Evolutionary conservation across 208 protist species (phyloP).

Genomic region (Trypanosoma avium): DNA sequence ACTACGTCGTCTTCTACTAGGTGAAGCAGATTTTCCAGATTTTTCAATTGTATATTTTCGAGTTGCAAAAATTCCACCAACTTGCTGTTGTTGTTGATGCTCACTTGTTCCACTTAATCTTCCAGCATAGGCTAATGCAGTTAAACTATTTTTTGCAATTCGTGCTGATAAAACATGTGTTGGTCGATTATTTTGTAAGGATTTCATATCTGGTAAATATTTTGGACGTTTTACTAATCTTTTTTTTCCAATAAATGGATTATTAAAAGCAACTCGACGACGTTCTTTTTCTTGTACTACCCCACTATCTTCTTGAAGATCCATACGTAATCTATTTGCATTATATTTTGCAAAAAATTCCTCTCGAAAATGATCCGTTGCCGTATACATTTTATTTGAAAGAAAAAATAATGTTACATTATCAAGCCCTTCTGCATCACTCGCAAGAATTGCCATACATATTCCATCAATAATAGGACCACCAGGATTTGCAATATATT

Average conservation of each 20-base stretch:
- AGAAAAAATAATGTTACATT: constrained; percentile 65
- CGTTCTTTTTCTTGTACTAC: background rate
- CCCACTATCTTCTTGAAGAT: constrained; percentile 17
- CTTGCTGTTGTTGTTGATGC: no score
- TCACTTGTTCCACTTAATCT: background rate
- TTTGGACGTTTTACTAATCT: no score
- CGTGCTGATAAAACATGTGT: background rate
- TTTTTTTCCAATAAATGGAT: no score
- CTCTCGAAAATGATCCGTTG: constrained; percentile 17
- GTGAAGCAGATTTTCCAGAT: background rate
- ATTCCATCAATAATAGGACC: constrained; percentile 69
- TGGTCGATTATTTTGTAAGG: no score
- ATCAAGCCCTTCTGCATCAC: constrained; percentile 48
- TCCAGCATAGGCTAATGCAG: background rate
- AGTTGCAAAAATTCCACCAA: no score
- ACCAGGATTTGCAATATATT: constrained; percentile 29
- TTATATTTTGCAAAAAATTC: constrained; percentile 29
- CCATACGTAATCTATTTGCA: constrained; percentile 19
- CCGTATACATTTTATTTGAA: constrained; percentile 31
- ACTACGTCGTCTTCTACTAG: constrained; percentile 32
- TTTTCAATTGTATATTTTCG: no score
- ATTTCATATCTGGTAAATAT: no score
- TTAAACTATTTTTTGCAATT: background rate
- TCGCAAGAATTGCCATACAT: constrained; percentile 59
- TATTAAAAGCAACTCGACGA: background rate